Evolutionary conservation across 2,329 filamentous ascomycete species (phyloP), one percentile per base, ranked within the genome.

Genomic region (Lomentospora prolificans): DNA sequence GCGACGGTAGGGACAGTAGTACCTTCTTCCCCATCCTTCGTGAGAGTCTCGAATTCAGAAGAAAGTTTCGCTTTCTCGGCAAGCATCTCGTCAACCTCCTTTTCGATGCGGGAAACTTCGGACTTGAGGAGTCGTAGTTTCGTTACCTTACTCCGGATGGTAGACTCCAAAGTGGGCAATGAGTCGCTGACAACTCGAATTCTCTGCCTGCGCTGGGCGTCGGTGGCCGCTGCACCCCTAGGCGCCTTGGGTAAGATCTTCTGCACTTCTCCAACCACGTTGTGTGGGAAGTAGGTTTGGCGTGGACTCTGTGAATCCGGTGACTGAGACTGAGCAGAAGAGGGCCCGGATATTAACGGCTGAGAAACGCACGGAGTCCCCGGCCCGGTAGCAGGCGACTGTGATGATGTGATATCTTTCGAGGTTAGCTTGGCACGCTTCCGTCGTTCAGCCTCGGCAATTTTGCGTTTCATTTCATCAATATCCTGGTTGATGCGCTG

Each of bases 361-460:
- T 33, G 46, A n/a, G 14, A 17, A 31, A 12, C 31, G 4, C 28
- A 27, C n/a, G 39, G 14, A 19, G 39, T 3, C 3, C 48, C 19
- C 3, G 39, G 25, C 10, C 41, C 46, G 12, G 4, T 51, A 8
- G 56, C 8, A n/a, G 55, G 52, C 17, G 55, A 36, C 28, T 50
- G 51, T 9, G 17, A 22, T 27, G 31, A 22, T 14, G 55, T 25
- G 12, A 50, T 33, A 17, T 33, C 50, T 17, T 53, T 50, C 10
- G 56, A 52, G 3, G 17, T 12, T 27, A n/a, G 22, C 27, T 57
- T 63, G 14, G 46, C 39, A 5, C 67, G 77, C 63, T 76, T 76
- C 61, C 75, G 78, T 8, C 79, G 79, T 64, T 84, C 80, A 14
- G 77, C 77, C 61, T 81, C 75, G 2, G 79, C 79, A 61, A 84